These are phyloP conservation scores for Yamadazyma tumulicola DNA, from an alignment of 805 yeast genomes.

Conservation along the genomic window DNA sequence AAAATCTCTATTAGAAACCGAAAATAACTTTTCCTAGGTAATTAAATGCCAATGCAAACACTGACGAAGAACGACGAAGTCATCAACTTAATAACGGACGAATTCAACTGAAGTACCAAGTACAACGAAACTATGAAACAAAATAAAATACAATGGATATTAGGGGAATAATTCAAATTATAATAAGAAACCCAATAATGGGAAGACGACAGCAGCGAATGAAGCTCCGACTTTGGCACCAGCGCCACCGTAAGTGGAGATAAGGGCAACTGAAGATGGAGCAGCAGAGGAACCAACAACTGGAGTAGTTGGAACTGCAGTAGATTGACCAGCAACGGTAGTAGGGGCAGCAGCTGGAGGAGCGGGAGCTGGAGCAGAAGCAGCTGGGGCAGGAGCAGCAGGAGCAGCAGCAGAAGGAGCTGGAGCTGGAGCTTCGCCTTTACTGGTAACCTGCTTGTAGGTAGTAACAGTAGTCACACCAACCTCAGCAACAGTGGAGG, in stretches of 20 bases:
- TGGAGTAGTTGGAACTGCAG: slow-evolving; percentile 9
- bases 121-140: too few species aligned
- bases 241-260: slow-evolving; percentile 24
- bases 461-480: slow-evolving; percentile 2
- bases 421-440: slow-evolving; percentile 13
- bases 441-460: slow-evolving; percentile 10
- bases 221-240: slow-evolving; percentile 21
- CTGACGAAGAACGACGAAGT: too few species aligned
- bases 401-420: slow-evolving; percentile 14
- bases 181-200: slow-evolving; percentile 31
- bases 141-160: too few species aligned
- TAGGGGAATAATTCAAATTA: too few species aligned
- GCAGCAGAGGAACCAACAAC: slow-evolving; percentile 15
- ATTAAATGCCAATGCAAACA: too few species aligned
- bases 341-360: slow-evolving; percentile 9
- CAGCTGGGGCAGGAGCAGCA: slow-evolving; percentile 8
- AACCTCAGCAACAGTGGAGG: slow-evolving; percentile 22
- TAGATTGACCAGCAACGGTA: slow-evolving; percentile 7
- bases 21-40: too few species aligned
- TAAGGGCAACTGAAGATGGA: slow-evolving; percentile 9
- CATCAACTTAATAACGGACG: too few species aligned
- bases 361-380: slow-evolving; percentile 8
- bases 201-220: slow-evolving; percentile 29
- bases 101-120: too few species aligned
- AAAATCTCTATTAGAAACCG: too few species aligned